Conservation (phyloP, 2,329 filamentous ascomycete genomes). For the Epichloe coenophiala region DNA sequence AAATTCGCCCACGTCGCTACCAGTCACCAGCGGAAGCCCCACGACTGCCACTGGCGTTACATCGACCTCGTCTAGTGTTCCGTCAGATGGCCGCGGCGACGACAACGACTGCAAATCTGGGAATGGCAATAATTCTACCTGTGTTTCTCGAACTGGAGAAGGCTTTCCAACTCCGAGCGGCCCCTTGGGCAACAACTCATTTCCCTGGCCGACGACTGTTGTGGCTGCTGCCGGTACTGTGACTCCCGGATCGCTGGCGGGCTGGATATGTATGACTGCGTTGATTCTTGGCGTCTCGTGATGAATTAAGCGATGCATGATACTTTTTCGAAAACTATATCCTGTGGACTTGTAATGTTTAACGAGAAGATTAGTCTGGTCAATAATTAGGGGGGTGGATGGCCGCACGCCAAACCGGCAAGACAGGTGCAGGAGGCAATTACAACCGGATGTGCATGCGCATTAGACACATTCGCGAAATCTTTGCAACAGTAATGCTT, state of each 20-base stretch:
- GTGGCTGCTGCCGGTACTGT: neutral
- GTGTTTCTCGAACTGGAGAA: neutral
- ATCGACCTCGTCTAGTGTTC: neutral
- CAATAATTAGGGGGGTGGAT: neutral
- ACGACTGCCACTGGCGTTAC: neutral
- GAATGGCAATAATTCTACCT: neutral
- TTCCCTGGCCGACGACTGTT: neutral
- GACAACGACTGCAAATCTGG: neutral
- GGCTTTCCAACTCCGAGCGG: neutral
- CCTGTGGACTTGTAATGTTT: neutral
- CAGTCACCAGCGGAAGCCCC: neutral
- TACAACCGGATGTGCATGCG: too few species aligned
- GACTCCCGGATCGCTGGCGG: neutral
- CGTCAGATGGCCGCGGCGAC: neutral
- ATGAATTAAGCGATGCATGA: neutral
- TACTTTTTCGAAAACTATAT: neutral
- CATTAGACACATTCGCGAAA: too few species aligned
- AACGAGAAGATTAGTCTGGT: neutral
- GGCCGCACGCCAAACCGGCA: too few species aligned
- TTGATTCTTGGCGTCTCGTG: neutral
- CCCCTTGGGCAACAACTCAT: neutral
- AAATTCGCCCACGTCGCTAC: neutral
- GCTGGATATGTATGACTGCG: neutral
- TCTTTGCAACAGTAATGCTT: too few species aligned
- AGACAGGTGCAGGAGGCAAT: too few species aligned